Evolutionary conservation across 2,329 filamentous ascomycete species (phyloP).

Genomic region (Claviceps capensis): DNA sequence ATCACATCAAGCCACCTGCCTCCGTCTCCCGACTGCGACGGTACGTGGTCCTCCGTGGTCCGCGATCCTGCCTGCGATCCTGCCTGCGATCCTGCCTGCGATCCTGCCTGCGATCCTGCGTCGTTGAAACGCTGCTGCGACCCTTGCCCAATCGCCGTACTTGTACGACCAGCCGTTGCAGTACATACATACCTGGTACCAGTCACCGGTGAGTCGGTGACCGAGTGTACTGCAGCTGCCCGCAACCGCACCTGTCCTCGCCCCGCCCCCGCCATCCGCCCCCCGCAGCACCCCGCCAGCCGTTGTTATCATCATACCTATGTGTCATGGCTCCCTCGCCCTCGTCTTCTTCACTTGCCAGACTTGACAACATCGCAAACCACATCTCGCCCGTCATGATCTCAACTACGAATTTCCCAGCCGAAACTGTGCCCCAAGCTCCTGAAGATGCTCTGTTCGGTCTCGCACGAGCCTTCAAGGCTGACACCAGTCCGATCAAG

Average conservation of each 20-base stretch:
- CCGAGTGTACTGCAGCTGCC: not conserved
- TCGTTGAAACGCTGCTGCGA: too few relatives aligned
- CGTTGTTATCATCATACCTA: not conserved
- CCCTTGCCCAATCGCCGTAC: too few relatives aligned
- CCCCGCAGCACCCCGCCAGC: slow-evolving; percentile 1
- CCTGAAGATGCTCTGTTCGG: slow-evolving; percentile 94
- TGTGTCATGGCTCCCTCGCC: slow-evolving; percentile 8
- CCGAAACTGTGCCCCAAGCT: slow-evolving; percentile 70
- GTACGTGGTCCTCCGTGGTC: not conserved
- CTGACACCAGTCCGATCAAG: slow-evolving; percentile 65
- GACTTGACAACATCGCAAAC: slow-evolving; percentile 47
- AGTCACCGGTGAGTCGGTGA: not conserved
- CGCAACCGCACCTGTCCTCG: not conserved
- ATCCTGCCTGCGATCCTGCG: too few relatives aligned
- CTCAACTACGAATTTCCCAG: slow-evolving; percentile 52
- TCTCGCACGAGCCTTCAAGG: slow-evolving; percentile 74
- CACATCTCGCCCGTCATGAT: slow-evolving; percentile 53
- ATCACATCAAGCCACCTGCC: not conserved
- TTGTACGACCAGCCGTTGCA: too few relatives aligned
- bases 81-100: too few relatives aligned
- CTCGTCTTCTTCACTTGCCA: slow-evolving; percentile 31
- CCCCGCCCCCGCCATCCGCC: not conserved
- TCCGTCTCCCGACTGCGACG: not conserved
- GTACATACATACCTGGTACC: too few relatives aligned
- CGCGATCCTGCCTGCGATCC: too few relatives aligned